These are phyloP conservation scores for Phaeotremella fagi DNA, from an alignment of 768 basidiomycete genomes.

Conservation along the genomic window DNA sequence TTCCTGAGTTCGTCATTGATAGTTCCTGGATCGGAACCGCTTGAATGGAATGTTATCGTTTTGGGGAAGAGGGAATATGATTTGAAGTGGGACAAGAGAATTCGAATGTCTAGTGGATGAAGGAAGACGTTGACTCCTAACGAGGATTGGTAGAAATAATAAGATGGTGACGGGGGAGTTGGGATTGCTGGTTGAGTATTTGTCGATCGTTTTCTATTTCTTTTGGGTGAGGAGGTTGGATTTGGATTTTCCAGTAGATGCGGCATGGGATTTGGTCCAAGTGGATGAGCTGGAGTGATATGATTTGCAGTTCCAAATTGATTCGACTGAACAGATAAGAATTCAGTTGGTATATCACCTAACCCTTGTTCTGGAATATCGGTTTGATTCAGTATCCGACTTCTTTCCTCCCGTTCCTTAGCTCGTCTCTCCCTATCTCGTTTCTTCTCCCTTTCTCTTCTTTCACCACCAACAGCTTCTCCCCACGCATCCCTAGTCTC, in stretches of 20 bases:
- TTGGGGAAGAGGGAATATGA: conserved; percentile 73
- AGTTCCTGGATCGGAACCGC: conserved; percentile 54
- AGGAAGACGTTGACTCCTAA: conserved; percentile 87
- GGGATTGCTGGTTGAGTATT: conserved; percentile 50
- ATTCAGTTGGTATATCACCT: conserved; percentile 21
- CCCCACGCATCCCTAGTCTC: conserved; percentile 52
- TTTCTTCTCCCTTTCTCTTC: conserved; percentile 26
- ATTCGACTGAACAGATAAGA: conserved; percentile 21
- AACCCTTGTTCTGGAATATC: neutral
- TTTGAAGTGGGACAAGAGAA: conserved; percentile 71
- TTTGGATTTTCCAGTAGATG: conserved; percentile 24
- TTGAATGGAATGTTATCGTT: conserved; percentile 71
- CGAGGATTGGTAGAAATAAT: conserved; percentile 92
- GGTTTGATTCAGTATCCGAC: neutral
- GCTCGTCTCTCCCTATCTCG: conserved; percentile 28
- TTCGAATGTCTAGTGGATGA: conserved; percentile 91
- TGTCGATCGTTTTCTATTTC: conserved; percentile 11
- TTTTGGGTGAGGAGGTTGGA: conserved; percentile 17
- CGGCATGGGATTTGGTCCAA: conserved; percentile 3
- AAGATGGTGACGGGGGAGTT: conserved; percentile 79
- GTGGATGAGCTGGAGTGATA: conserved; percentile 6
- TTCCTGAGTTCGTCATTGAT: conserved; percentile 89
- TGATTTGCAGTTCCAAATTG: neutral
- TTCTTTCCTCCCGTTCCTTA: conserved; percentile 7
- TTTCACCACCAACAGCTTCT: conserved; percentile 35